Percentiles rank a stretch among this genome's conserved stretches.
Conservation (phyloP, 2,329 filamentous ascomycete genomes). For the Xylaria sp. region DNA sequence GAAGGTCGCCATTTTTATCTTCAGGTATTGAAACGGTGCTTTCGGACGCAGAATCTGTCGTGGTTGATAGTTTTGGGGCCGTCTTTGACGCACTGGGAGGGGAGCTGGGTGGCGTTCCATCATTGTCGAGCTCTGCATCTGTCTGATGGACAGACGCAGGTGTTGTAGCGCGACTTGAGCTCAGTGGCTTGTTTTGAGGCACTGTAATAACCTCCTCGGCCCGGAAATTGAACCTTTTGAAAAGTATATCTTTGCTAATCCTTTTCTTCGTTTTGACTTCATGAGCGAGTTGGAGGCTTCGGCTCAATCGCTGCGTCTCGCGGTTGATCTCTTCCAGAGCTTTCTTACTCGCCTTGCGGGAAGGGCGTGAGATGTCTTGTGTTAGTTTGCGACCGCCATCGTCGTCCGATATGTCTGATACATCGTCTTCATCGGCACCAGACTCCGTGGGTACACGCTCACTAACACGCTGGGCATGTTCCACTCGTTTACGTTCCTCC, state of each 20-base stretch:
- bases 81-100: constrained; percentile 51
- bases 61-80: constrained; percentile 10
- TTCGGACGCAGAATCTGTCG: constrained; percentile 17
- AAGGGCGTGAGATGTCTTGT: constrained; percentile 69
- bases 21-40: constrained; percentile 24
- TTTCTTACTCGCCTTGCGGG: constrained; percentile 90
- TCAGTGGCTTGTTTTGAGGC: constrained; percentile 48
- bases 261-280: constrained; percentile 91
- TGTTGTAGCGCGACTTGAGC: constrained; percentile 62
- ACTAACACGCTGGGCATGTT: constrained; percentile 48
- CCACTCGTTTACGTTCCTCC: constrained; percentile 55
- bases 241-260: constrained; percentile 80
- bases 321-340: constrained; percentile 93
- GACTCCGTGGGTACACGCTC: constrained; percentile 48
- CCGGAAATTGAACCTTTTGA: constrained; percentile 82
- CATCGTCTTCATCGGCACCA: constrained; percentile 62
- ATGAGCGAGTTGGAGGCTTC: constrained; percentile 90
- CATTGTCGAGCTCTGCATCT: constrained; percentile 57
- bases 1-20: constrained; percentile 45
- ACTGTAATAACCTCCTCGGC: constrained; percentile 45
- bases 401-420: constrained; percentile 64
- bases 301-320: constrained; percentile 88
- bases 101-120: constrained; percentile 76
- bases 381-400: constrained; percentile 70
- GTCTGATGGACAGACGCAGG: constrained; percentile 53